phyloP scores from a whole-genome alignment of 2,329 filamentous ascomycete genomes.

The Coniochaeta sp. region DNA sequence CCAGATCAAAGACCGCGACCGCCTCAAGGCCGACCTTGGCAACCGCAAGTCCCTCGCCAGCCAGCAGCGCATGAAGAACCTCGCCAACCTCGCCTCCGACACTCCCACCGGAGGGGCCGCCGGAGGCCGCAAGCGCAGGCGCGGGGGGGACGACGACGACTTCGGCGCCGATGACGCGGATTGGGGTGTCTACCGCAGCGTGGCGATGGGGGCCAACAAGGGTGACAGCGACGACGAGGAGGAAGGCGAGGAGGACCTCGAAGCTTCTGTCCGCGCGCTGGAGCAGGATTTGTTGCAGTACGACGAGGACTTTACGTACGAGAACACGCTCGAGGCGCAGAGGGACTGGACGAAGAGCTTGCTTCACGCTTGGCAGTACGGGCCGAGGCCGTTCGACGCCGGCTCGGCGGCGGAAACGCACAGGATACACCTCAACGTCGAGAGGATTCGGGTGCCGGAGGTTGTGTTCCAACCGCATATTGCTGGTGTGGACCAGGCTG shows the following conservation, averaged over 20 bases:
- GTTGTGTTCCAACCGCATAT: constrained; percentile 88
- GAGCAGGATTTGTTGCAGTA: constrained; percentile 81
- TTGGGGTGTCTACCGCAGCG: constrained; percentile 94
- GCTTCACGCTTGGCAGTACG: constrained; percentile 83
- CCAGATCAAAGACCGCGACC: constrained; percentile 88
- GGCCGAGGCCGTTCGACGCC: constrained; percentile 77
- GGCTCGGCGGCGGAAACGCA: constrained; percentile 72
- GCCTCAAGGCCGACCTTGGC: constrained; percentile 86
- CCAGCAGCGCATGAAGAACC: constrained; percentile 96
- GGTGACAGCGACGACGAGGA: constrained; percentile 77
- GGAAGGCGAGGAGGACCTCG: constrained; percentile 85
- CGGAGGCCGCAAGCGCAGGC: constrained; percentile 48
- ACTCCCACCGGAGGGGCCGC: constrained; percentile 50
- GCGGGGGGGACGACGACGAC: constrained; percentile 87
- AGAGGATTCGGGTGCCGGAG: constrained; percentile 89
- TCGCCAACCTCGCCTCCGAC: constrained; percentile 92
- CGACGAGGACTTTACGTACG: constrained; percentile 84
- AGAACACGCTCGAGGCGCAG: constrained; percentile 86
- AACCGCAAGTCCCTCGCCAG: constrained; percentile 95
- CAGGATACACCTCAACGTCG: constrained; percentile 93
- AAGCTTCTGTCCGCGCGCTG: constrained; percentile 63
- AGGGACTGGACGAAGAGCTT: constrained; percentile 92
- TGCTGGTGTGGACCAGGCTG: constrained; percentile 87
- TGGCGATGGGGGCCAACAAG: constrained; percentile 70
- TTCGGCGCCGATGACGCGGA: constrained; percentile 97